Percentiles rank a stretch among this genome's conserved stretches.
These are phyloP conservation scores for Phytophthora tentaculata DNA, from an alignment of 352 stramenopile genomes.

Conservation along the genomic window DNA sequence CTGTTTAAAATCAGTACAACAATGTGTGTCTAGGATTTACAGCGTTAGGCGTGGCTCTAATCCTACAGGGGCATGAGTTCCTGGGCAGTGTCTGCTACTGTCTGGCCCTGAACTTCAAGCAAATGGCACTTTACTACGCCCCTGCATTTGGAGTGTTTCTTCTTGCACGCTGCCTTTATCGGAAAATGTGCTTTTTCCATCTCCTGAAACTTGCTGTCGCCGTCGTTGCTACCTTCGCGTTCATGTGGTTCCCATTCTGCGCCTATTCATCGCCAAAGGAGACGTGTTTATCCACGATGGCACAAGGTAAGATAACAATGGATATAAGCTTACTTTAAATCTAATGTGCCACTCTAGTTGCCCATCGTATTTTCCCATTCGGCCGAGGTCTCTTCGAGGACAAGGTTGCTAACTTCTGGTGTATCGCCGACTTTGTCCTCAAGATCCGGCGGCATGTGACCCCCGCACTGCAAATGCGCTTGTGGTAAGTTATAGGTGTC, in stretches of 20 bases:
- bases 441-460: constrained; percentile 73
- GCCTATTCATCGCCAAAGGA: constrained; percentile 45
- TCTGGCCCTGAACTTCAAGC: constrained; percentile 98
- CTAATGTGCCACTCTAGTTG: constrained; percentile 55
- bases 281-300: constrained; percentile 63
- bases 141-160: constrained; percentile 94
- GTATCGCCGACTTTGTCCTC: constrained; percentile 83
- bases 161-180: constrained; percentile 88
- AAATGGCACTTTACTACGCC: constrained; percentile 99
- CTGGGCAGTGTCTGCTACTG: constrained; percentile 89
- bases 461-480: constrained; percentile 64
- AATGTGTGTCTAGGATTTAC: constrained; percentile 96
- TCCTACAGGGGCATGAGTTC: constrained; percentile 80
- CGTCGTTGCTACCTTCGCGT: constrained; percentile 89
- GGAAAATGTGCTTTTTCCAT: constrained; percentile 54
- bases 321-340: neutral
- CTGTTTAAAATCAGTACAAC: constrained; percentile 91
- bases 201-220: constrained; percentile 80
- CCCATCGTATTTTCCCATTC: constrained; percentile 96
- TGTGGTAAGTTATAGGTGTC: constrained; percentile 55
- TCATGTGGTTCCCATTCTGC: constrained; percentile 94
- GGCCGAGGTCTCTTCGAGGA: constrained; percentile 97
- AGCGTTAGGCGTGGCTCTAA: constrained; percentile 68
- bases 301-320: constrained; percentile 56
- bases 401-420: constrained; percentile 98